Base-by-base conservation (phyloP, 2,329 filamentous ascomycete species). In the Fusarium verticillioides region DNA sequence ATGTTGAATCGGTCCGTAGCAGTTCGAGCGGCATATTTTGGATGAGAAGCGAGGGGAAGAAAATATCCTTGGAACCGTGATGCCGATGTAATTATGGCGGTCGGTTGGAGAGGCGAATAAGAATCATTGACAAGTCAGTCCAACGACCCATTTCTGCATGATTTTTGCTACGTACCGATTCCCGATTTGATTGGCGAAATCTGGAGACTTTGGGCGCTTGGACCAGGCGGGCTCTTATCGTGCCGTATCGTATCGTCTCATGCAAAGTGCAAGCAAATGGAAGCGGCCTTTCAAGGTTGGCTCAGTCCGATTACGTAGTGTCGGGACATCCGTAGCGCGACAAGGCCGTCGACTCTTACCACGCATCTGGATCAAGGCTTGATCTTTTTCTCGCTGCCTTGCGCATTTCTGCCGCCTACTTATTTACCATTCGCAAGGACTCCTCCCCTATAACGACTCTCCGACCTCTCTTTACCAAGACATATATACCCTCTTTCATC, bases 1-100 rank as follows among this genome's bases (percentile, higher is more conserved):
- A 91, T 91, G 70, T 77, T 85, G 79, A 77, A 75, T 67, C 64
- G 66, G 52, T 32, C 49, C 18, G n/a, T 56, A 52, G 70, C 69
- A 70, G 58, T 71, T 74, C 75, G 73, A 78, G 73, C 75, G 78
- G 78, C 83, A 84, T 85, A 75, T 75, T 83, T 70, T 68, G 57
- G 39, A 36, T 28, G 59, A 60, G 53, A 46, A 49, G 53, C 70
- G 71, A 54, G 75, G 46, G 58, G 52, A 69, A 69, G 32, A 50
- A 53, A 64, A 54, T 59, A 72, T 68, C 59, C 23, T 64, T 66
- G 56, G 50, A 72, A 34, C 49, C 76, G 63, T 64, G 73, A 73
- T 74, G 74, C 75, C 66, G 70, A 66, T 69, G 64, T 69, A 63
- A 64, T 68, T 67, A 54, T 69, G 65, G 66, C 66, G 73, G 62